Conservation (phyloP, 1,284 basidiomycete genomes). For the Pisolithus thermaeus region DNA sequence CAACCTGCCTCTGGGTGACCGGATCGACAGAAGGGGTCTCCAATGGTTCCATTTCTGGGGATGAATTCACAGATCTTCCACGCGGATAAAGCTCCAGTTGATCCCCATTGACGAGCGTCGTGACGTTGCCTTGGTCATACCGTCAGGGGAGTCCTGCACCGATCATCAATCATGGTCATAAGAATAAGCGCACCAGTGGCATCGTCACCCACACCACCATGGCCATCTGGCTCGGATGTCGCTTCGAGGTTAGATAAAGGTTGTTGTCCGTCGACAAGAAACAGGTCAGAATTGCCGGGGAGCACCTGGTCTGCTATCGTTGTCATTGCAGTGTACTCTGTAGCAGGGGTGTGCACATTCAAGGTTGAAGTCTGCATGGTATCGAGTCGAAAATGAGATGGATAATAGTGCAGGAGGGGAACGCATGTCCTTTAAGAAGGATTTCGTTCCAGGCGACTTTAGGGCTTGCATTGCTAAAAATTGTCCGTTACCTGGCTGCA, state of each 20-base stretch:
- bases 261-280: constrained; percentile 32
- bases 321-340: constrained; percentile 51
- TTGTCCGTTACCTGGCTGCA: too few species aligned
- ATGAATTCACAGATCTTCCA: constrained; percentile 18
- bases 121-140: constrained; percentile 32
- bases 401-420: too few species aligned
- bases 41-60: constrained; percentile 33
- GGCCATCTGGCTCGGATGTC: constrained; percentile 1
- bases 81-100: too few species aligned
- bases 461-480: too few species aligned
- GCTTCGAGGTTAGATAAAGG: constrained; percentile 53
- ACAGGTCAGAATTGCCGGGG: constrained; percentile 39
- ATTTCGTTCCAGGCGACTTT: too few species aligned
- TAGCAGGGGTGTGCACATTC: constrained; percentile 40
- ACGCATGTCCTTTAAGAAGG: too few species aligned
- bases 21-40: constrained; percentile 62
- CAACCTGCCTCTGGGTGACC: constrained; percentile 41
- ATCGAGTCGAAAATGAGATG: too few species aligned
- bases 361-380: constrained; percentile 49
- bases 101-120: constrained; percentile 34
- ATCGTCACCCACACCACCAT: background rate
- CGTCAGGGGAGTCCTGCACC: constrained; percentile 45
- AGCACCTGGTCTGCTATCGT: constrained; percentile 44
- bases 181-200: constrained; percentile 44
- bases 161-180: constrained; percentile 31